Evolutionary conservation across 768 basidiomycete genomes (phyloP), one percentile per base, ranked within the genome.

Genomic region (Boletellus ananiceps): DNA sequence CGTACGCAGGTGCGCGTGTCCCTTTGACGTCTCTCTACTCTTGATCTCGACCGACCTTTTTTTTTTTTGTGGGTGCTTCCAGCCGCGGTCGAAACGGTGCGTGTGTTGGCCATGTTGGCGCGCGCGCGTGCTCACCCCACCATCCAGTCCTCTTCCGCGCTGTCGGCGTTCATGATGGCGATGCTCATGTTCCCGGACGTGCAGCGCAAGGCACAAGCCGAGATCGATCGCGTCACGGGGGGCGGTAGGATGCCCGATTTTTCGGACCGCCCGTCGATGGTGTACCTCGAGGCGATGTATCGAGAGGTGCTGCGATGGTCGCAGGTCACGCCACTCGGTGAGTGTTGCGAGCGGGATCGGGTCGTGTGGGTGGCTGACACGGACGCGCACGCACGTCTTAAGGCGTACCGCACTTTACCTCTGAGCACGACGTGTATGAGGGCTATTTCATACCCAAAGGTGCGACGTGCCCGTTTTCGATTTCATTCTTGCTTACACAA

Each of bases 361-460:
- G 19, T 16, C 11, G 3, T 40, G 7, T n/a, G 14, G 40, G 15
- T 29, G 29, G 11, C 21, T 38, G 41, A 31, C 6, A 9, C 29
- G 29, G 11, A 29, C 27, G 27, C 27, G 37, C 13, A 2, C 14
- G 11, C 11, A 8, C 18, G 18, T 9, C 21, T 7, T 14, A 33
- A 59, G 70, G 70, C 5, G 54, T 65, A 1, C 59, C 66, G 4
- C 71, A 71, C 43, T 44, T 57, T 34, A 60, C 58, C 1, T 48
- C 55, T 2, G 50, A 5, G 0, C 18, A 42, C 13, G 59, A 61
- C 44, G 44, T 55, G 18, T 57, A 60, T 32, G 27, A 58, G 19
- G 53, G 57, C 0, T 59, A 47, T 25, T 53, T 56, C 51, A 52
- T 52, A 42, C 59, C 59, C 6, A 61, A 57, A 47, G 60, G 59